A percentile compares a stretch with the other conserved stretches of the same genome.
phyloP scores from a whole-genome alignment of 2,329 filamentous ascomycete species.

The Penicillium freii region DNA sequence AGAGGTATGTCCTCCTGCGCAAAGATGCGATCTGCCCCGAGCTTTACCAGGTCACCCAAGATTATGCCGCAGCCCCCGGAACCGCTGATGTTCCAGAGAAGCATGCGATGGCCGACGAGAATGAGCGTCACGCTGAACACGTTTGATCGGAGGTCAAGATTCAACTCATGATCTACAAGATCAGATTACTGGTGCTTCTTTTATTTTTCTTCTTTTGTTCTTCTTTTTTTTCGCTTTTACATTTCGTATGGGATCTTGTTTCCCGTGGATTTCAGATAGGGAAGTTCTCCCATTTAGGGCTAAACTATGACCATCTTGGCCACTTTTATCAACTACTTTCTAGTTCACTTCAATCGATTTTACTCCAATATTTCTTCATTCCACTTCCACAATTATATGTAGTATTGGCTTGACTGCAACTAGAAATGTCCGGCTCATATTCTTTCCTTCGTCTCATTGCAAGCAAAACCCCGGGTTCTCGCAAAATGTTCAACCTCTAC shows the following conservation, averaged over 20 bases:
- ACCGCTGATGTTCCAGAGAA: background rate
- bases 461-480: constrained; percentile 2
- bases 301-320: background rate
- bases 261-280: background rate
- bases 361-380: background rate
- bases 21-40: constrained; percentile 49
- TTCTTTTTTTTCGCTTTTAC: background rate
- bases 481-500: constrained; percentile 47
- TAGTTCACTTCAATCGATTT: background rate
- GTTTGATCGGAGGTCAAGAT: background rate
- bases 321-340: background rate
- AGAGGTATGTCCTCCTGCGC: constrained; percentile 54
- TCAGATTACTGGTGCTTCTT: background rate
- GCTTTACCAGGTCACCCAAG: constrained; percentile 41
- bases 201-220: background rate
- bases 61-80: background rate
- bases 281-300: background rate
- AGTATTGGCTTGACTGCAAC: background rate
- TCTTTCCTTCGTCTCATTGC: constrained; percentile 15
- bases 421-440: constrained; percentile 9
- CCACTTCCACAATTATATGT: background rate
- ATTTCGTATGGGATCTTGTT: background rate
- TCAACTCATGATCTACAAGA: background rate
- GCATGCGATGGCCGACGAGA: background rate
- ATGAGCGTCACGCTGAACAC: background rate